These are phyloP conservation scores for Pythium phragmitis DNA, from an alignment of 352 stramenopile species.

Conservation along the genomic window DNA sequence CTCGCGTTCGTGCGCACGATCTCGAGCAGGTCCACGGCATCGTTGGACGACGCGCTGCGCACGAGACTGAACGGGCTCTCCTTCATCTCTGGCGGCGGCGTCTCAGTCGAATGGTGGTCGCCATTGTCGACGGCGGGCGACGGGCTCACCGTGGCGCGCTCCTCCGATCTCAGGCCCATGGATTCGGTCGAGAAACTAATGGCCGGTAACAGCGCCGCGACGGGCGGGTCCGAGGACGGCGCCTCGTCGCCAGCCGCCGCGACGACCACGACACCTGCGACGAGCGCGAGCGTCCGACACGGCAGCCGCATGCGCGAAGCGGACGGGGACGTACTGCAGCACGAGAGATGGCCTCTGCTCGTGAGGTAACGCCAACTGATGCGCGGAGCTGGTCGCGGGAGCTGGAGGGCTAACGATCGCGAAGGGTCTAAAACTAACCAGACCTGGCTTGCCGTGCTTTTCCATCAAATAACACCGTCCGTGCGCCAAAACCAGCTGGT, in stretches of 20 bases:
- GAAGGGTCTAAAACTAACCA: neutral
- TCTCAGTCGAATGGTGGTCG: neutral
- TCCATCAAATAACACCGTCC: neutral
- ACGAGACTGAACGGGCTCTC: slow-evolving; percentile 13
- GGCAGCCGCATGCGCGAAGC: neutral
- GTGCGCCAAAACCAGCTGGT: slow-evolving; percentile 15
- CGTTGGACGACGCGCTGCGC: slow-evolving; percentile 19
- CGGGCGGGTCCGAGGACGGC: slow-evolving; percentile 4
- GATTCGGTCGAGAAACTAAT: neutral
- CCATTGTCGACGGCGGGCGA: neutral
- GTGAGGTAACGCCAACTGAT: too few relatives aligned
- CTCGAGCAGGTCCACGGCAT: slow-evolving; percentile 21
- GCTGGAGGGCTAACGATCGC: too few relatives aligned
- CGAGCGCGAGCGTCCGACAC: slow-evolving; percentile 1
- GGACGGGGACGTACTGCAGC: neutral
- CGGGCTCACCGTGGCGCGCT: slow-evolving; percentile 3
- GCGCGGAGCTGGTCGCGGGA: too few relatives aligned
- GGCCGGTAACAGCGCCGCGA: slow-evolving; percentile 1
- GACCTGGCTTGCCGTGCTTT: neutral
- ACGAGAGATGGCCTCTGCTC: neutral
- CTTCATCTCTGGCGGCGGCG: neutral
- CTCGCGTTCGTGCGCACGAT: slow-evolving; percentile 12
- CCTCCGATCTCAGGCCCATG: neutral
- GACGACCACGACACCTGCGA: neutral
- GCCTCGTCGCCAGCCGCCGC: slow-evolving; percentile 2